Evolutionary conservation across 257 asterid genomes (phyloP).

Genomic region (Rehmannia glutinosa): DNA sequence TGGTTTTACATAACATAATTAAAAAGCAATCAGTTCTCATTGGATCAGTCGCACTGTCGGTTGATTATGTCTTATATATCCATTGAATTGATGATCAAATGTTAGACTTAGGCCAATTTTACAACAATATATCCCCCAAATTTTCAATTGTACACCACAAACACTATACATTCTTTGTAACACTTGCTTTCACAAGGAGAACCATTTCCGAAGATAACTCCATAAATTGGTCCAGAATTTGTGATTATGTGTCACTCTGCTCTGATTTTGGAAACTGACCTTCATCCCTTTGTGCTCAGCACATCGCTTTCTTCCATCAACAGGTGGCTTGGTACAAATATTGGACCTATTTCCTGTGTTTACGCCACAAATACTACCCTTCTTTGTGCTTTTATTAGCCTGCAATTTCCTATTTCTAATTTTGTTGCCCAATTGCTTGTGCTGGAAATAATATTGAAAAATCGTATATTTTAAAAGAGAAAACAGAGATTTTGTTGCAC

Average conservation of each 20-base stretch:
- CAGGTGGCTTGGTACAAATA: constrained; percentile 38
- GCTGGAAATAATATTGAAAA: constrained; percentile 27
- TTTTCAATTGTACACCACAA: too few relatives aligned
- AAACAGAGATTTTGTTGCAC: constrained; percentile 20
- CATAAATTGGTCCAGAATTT: background rate
- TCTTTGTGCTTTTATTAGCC: background rate
- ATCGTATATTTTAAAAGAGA: constrained; percentile 20
- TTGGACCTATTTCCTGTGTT: constrained; percentile 41
- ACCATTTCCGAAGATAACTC: background rate
- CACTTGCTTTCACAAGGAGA: background rate
- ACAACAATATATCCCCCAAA: too few relatives aligned
- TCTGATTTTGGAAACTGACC: constrained; percentile 19
- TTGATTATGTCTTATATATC: too few relatives aligned
- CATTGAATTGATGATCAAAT: too few relatives aligned
- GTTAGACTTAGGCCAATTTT: too few relatives aligned
- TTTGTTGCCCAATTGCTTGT: constrained; percentile 18
- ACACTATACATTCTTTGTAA: too few relatives aligned
- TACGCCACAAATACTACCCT: constrained; percentile 35
- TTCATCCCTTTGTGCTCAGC: constrained; percentile 54
- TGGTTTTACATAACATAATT: too few relatives aligned
- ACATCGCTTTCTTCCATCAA: constrained; percentile 47
- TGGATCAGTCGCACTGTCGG: too few relatives aligned
- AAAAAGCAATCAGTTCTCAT: too few relatives aligned
- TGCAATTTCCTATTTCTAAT: constrained; percentile 26
- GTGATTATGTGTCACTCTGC: background rate